Evolutionary conservation across 2,329 filamentous ascomycete species (phyloP), one percentile per base, ranked within the genome.

Genomic region (Pseudopithomyces maydicus): DNA sequence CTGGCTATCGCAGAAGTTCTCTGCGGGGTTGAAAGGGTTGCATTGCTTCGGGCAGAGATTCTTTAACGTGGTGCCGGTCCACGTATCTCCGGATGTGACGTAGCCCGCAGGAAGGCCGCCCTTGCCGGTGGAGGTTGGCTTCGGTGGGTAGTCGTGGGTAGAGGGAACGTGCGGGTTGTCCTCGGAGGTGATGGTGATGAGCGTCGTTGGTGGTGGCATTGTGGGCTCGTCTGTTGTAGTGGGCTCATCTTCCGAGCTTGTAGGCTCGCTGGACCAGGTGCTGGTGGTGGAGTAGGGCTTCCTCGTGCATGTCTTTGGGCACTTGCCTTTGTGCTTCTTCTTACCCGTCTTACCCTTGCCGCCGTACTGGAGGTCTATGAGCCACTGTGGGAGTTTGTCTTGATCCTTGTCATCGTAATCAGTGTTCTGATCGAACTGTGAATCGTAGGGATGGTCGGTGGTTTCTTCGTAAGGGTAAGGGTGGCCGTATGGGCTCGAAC

Each of bases 1-100:
- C 19, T 36, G 17, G 41, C 57, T 56, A 50, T 69, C 68, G 59
- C 69, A 73, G 55, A 63, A 64, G 57, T 70, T 71, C 38, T 57
- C 43, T 0, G 55, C 46, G 8, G 68, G 65, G 49, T 68, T 57
- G 57, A 65, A 66, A 0, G 68, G 64, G 44, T 69, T 58, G 63
- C 70, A 73, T 1, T 57, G 56, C 39, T 60, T 61, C 32, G 65
- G 67, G 56, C 66, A 71, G 47, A 69, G 29, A 11, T 45, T 47
- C 5, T 57, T 62, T 15, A 71, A 54, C 2, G 63, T 63, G 23
- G 56, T 53, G 39, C 66, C 65, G 17, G 63, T 68, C 52, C 54
- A 71, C 50, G 49, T 58, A 36, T 41, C 48, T 51, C 32, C 22
- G 15, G 42, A 35, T 22, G 41, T 51, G 39, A 35, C 49, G 53